Conservation (phyloP, 495 filamentous ascomycete genomes). For the Chaetomium tenue region DNA sequence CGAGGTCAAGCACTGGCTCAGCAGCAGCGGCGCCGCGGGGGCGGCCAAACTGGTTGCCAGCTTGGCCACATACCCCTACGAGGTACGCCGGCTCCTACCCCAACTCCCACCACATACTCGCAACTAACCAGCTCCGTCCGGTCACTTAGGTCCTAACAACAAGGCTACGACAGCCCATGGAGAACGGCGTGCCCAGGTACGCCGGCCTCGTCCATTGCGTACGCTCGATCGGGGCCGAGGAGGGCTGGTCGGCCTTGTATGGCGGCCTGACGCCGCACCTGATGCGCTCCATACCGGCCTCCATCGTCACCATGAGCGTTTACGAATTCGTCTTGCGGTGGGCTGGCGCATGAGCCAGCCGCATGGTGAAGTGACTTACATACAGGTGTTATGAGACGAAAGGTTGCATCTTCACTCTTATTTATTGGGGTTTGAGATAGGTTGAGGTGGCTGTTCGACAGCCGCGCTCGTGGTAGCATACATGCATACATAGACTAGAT, state of each 20-base stretch:
- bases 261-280: constrained; percentile 6
- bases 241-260: constrained; percentile 3
- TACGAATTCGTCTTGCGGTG: constrained; percentile 11
- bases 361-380: too few relatives aligned
- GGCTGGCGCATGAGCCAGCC: constrained; percentile 3
- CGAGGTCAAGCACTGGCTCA: constrained; percentile 9
- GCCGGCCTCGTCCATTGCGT: constrained; percentile 10
- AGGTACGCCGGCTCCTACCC: not conserved
- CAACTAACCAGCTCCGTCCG: not conserved
- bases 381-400: too few relatives aligned
- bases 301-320: not conserved
- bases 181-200: constrained; percentile 3
- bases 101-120: not conserved
- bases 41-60: constrained; percentile 1
- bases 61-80: constrained; percentile 3
- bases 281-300: constrained; percentile 6
- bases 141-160: constrained; percentile 2
- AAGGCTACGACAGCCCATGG: constrained; percentile 7
- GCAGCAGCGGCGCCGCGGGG: not conserved
- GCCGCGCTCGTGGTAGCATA: too few relatives aligned
- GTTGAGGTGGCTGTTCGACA: too few relatives aligned
- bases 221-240: not conserved
- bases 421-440: too few relatives aligned
- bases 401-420: too few relatives aligned
- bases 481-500: too few relatives aligned